Evolutionary conservation across 1,139 yeast genomes (phyloP).

Genomic region (Yamadazyma oceani): DNA sequence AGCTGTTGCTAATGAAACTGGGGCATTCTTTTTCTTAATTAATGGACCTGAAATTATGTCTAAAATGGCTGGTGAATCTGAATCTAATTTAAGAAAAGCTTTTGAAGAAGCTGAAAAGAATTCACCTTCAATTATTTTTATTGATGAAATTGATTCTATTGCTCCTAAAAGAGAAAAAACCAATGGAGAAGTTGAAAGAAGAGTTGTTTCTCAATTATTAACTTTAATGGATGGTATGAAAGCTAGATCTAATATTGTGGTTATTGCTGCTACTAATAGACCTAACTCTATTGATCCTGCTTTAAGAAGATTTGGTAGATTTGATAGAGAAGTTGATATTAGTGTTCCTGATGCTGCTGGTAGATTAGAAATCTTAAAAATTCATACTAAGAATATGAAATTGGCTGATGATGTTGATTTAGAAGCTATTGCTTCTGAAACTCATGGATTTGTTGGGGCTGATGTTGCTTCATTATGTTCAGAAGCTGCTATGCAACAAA

Average conservation of each 20-base stretch:
- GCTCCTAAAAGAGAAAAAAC: slow-evolving; percentile 99
- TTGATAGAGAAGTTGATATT: slow-evolving; percentile 97
- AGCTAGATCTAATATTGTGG: slow-evolving; percentile 95
- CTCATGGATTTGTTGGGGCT: slow-evolving; percentile 99
- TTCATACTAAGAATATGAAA: slow-evolving; percentile 93
- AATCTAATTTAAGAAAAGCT: slow-evolving; percentile 94
- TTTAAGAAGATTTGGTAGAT: slow-evolving; percentile 96
- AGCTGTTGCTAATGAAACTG: slow-evolving; percentile 99
- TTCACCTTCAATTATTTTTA: slow-evolving; percentile 95
- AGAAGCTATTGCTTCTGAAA: slow-evolving; percentile 73
- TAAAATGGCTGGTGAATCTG: slow-evolving; percentile 99
- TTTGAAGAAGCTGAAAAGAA: slow-evolving; percentile 99
- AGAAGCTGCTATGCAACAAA: slow-evolving; percentile 94
- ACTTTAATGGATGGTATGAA: slow-evolving; percentile 99
- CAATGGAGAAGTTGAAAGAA: slow-evolving; percentile 95
- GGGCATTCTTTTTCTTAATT: slow-evolving; percentile 95
- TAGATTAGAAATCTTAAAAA: slow-evolving; percentile 89
- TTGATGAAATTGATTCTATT: slow-evolving; percentile 97
- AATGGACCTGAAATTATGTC: slow-evolving; percentile 99
- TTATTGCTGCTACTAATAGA: slow-evolving; percentile 86
- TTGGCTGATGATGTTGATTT: slow-evolving; percentile 92
- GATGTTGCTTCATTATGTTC: slow-evolving; percentile 82
- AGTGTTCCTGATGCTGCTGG: slow-evolving; percentile 99
- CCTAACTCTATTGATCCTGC: slow-evolving; percentile 99
- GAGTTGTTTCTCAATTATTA: slow-evolving; percentile 95